phyloP scores from a whole-genome alignment of 768 basidiomycete species.

The Hydnum rufescens region DNA sequence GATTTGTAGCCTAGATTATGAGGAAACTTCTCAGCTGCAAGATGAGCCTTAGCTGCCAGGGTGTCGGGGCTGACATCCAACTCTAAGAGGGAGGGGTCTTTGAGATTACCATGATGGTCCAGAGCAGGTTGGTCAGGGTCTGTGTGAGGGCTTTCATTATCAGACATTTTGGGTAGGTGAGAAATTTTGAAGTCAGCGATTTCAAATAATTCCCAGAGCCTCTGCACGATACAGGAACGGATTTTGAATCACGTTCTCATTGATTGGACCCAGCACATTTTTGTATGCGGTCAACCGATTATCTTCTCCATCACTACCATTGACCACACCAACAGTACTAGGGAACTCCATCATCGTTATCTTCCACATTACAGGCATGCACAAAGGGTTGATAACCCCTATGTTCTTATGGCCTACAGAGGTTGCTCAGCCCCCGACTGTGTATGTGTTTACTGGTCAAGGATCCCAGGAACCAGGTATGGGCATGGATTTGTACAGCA shows the following conservation, averaged over 20 bases:
- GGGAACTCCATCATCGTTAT: slow-evolving; percentile 88
- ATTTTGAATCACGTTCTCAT: slow-evolving; percentile 59
- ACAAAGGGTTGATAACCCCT: slow-evolving; percentile 68
- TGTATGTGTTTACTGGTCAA: slow-evolving; percentile 32
- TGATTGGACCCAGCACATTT: slow-evolving; percentile 65
- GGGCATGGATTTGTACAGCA: slow-evolving; percentile 97
- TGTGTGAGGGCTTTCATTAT: no score
- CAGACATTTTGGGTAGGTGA: no score
- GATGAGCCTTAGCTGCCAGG: no score
- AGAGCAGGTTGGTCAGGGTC: no score
- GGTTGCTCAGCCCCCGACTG: slow-evolving; percentile 56
- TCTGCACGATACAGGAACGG: no score
- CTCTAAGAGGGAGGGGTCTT: no score
- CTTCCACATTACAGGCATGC: slow-evolving; percentile 76
- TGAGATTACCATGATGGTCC: no score
- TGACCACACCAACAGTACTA: slow-evolving; percentile 70
- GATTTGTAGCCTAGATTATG: no score
- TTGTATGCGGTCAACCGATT: slow-evolving; percentile 75
- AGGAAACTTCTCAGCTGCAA: no score
- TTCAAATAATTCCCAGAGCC: no score
- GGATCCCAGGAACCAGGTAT: slow-evolving; percentile 63
- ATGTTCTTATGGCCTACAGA: slow-evolving; percentile 74
- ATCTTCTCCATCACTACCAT: slow-evolving; percentile 78
- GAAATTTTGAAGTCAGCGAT: no score
- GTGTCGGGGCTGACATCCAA: no score